Conservation (phyloP, 306 rosid species). For the Begonia masoniana region DNA sequence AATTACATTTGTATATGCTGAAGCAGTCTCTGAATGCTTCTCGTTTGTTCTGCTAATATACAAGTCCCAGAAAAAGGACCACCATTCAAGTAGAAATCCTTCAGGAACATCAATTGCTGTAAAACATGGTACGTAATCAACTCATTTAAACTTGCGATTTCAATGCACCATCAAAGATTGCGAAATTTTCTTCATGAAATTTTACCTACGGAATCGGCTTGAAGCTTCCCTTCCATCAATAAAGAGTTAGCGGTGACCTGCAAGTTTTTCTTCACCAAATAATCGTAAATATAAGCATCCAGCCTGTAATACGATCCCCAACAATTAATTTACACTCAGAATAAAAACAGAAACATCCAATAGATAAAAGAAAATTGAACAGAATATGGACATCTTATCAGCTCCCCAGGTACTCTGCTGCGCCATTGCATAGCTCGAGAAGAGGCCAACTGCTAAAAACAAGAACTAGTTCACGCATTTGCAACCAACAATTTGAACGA, state of each 20-base stretch:
- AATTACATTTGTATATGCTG: constrained; percentile 52
- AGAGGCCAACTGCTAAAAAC: constrained; percentile 14
- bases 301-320: constrained; percentile 38
- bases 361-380: not conserved
- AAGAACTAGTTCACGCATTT: no score
- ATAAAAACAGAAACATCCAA: not conserved
- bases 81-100: constrained; percentile 94
- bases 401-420: constrained; percentile 86
- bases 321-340: not conserved
- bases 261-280: constrained; percentile 83
- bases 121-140: constrained; percentile 5
- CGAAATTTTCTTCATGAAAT: no score
- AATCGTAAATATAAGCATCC: constrained; percentile 88
- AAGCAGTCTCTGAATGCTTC: constrained; percentile 88
- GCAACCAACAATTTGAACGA: not conserved
- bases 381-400: constrained; percentile 63
- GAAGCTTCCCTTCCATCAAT: constrained; percentile 89
- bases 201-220: constrained; percentile 89
- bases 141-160: not conserved
- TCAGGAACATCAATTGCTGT: constrained; percentile 98
- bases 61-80: constrained; percentile 96
- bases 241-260: constrained; percentile 77
- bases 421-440: constrained; percentile 38
- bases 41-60: constrained; percentile 79
- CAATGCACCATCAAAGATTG: no score